Evolutionary conservation across 352 stramenopile species (phyloP), one percentile per base, ranked within the genome.

Genomic region (Plasmopara viticola): DNA sequence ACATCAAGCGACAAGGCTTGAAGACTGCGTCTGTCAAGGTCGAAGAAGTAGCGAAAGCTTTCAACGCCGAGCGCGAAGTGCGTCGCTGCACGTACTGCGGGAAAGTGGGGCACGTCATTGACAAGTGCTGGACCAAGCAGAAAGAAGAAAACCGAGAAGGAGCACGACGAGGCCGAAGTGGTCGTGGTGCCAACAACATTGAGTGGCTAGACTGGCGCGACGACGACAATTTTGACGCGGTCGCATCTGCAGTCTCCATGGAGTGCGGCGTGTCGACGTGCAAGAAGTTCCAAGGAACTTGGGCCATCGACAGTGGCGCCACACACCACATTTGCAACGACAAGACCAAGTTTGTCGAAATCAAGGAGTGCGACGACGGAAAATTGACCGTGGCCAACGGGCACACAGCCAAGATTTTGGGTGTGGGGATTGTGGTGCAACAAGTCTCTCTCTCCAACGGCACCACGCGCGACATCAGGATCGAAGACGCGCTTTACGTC

Each of bases 111-210:
- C 20, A 25, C 20, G 20, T 25, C 20, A 25, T 25, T 25, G 20
- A 25, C 20, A 9, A 14, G 40, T 45, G 40, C 40, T 45, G 40
- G 40, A 45, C 40, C 40, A 45, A 45, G 18, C 40, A 45, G 18
- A 45, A 45, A 20, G 40, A 25, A 10, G 40, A 45, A 17, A 45
- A 45, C 40, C n/a, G 12, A 30, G 40, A 15, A 14, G 28, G 28
- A 17, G 28, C 40, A 17, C 40, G 40, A 17, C 40, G 40, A 2
- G 14, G 20, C 20, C 18, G 18, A 17, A 14, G 40, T 45, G 40
- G 40, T 7, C n/a, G 20, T 3, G 20, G 20, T 25, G 20, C 20
- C 20, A 25, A 25, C 20, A 25, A 25, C 3, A 25, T 25, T 3
- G 20, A 25, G 20, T 25, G 20, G 20, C 20, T 1, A 25, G 20